Percentiles rank a stretch among this genome's conserved stretches.
These are phyloP conservation scores for Mucor ambiguus DNA, from an alignment of 371 early-diverging fungal species.

Conservation along the genomic window DNA sequence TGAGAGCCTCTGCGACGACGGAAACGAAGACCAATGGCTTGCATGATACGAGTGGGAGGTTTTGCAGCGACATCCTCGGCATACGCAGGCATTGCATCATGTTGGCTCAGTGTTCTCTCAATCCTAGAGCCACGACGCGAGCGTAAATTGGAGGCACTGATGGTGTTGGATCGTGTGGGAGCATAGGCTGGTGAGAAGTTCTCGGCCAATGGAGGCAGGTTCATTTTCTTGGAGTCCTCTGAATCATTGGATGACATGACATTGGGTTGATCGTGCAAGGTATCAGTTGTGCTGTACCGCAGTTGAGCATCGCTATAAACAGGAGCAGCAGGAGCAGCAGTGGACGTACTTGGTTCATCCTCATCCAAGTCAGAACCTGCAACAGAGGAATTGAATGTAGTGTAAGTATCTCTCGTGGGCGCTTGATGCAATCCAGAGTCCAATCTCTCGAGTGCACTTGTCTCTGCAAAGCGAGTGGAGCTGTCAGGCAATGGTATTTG, in stretches of 20 bases:
- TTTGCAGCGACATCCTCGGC: background rate
- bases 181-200: background rate
- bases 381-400: slow-evolving; percentile 18
- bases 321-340: background rate
- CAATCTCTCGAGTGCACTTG: slow-evolving; percentile 7
- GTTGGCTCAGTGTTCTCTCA: slow-evolving; percentile 8
- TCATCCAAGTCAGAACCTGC: background rate
- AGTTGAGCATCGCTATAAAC: background rate
- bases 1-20: slow-evolving; percentile 19
- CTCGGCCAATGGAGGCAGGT: background rate
- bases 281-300: background rate
- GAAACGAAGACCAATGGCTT: background rate
- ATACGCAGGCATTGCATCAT: background rate
- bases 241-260: background rate
- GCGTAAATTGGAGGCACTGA: background rate
- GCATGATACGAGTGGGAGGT: slow-evolving; percentile 13
- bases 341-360: background rate
- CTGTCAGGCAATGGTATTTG: slow-evolving; percentile 17
- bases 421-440: slow-evolving; percentile 7
- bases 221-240: background rate
- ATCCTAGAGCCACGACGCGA: slow-evolving; percentile 10
- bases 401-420: slow-evolving; percentile 12
- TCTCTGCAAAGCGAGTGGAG: background rate
- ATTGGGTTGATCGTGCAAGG: background rate
- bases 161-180: slow-evolving; percentile 1